Evolutionary conservation across 441 rosid species (phyloP).

Genomic region (Erysimum pusillum): DNA sequence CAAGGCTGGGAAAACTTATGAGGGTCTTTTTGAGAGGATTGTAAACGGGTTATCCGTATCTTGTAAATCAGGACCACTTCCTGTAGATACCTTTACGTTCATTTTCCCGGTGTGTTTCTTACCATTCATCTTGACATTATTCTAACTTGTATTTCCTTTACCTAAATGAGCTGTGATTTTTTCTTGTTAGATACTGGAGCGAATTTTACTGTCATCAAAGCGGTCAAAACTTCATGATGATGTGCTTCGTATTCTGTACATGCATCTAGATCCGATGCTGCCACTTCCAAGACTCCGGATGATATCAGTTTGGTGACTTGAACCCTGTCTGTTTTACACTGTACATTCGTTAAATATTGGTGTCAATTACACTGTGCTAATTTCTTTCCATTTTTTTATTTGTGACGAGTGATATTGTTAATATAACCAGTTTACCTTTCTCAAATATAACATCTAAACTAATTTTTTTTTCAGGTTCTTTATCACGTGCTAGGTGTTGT

Average conservation of each 20-base stretch:
- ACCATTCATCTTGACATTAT: slow-evolving; percentile 17
- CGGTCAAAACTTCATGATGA: slow-evolving; percentile 87
- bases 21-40: slow-evolving; percentile 89
- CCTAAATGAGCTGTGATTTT: slow-evolving; percentile 36
- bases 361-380: neutral
- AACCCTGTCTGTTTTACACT: slow-evolving; percentile 42
- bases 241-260: slow-evolving; percentile 81
- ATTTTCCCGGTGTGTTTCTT: slow-evolving; percentile 83
- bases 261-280: slow-evolving; percentile 93
- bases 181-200: slow-evolving; percentile 85
- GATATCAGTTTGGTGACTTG: slow-evolving; percentile 76
- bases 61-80: slow-evolving; percentile 95
- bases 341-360: slow-evolving; percentile 11
- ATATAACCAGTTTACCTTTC: neutral
- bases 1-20: slow-evolving; percentile 62
- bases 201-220: slow-evolving; percentile 77
- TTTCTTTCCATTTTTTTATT: neutral
- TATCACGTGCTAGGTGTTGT: slow-evolving; percentile 92
- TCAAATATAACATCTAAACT: slow-evolving; percentile 11
- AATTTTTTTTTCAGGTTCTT: slow-evolving; percentile 72
- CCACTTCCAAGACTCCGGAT: slow-evolving; percentile 98
- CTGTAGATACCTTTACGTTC: slow-evolving; percentile 93
- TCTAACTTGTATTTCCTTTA: slow-evolving; percentile 22
- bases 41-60: slow-evolving; percentile 76
- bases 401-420: neutral